Conservation (phyloP, 805 yeast species). For the Myxozyma kluyveri region DNA sequence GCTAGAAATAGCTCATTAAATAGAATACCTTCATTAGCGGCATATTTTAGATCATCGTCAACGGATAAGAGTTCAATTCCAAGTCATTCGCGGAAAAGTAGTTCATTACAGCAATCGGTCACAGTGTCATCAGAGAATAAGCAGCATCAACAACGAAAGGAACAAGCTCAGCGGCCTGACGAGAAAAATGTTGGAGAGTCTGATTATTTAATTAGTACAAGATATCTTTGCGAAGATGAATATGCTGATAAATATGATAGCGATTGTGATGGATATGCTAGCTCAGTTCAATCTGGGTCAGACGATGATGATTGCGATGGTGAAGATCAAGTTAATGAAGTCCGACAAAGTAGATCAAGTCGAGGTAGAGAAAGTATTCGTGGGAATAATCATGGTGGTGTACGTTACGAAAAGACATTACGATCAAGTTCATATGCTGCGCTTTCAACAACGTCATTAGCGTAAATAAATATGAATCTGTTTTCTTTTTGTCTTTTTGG, state of each 20-base stretch:
- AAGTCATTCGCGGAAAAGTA: too few species aligned
- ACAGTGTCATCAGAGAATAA: neutral
- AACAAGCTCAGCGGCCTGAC: neutral
- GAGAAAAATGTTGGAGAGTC: constrained; percentile 1
- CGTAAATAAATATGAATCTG: too few species aligned
- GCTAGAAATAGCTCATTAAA: neutral
- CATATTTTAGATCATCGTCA: neutral
- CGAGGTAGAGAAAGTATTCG: neutral
- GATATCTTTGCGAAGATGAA: constrained; percentile 17
- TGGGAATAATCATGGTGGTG: neutral
- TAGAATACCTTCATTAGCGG: neutral
- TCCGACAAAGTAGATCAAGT: too few species aligned
- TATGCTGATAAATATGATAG: constrained; percentile 1
- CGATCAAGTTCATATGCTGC: neutral
- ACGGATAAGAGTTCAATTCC: neutral
- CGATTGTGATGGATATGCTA: neutral
- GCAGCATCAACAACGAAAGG: neutral
- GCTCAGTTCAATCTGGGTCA: neutral
- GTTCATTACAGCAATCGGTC: neutral
- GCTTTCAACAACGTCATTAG: too few species aligned
- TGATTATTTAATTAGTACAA: constrained; percentile 15
- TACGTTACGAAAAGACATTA: constrained; percentile 1
- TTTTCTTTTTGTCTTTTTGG: too few species aligned
- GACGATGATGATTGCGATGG: neutral
- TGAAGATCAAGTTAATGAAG: neutral